Evolutionary conservation across 2,329 filamentous ascomycete species (phyloP).

Genomic region (Daldinia sp.): DNA sequence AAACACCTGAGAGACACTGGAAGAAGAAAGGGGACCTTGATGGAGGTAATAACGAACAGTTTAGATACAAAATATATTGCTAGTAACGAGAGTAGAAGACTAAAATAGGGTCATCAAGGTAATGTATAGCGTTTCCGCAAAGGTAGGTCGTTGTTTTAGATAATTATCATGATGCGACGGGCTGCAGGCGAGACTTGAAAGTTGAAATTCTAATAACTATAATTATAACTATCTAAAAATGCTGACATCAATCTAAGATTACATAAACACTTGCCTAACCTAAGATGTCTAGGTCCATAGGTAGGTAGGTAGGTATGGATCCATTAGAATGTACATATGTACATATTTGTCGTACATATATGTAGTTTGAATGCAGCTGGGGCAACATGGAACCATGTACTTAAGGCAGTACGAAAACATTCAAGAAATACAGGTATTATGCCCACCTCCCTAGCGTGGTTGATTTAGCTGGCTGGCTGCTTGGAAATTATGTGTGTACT

Average conservation of each 20-base stretch:
- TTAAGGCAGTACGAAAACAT: neutral
- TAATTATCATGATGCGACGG: slow-evolving; percentile 18
- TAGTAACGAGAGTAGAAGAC: slow-evolving; percentile 17
- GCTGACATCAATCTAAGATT: slow-evolving; percentile 3
- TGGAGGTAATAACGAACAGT: neutral
- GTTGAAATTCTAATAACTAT: neutral
- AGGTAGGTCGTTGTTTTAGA: slow-evolving; percentile 1
- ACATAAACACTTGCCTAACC: slow-evolving; percentile 17
- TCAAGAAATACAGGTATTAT: neutral
- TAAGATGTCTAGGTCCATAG: neutral
- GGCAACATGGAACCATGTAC: too few species aligned
- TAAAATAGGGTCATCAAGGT: neutral
- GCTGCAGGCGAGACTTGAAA: neutral
- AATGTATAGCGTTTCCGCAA: slow-evolving; percentile 4
- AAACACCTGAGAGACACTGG: too few species aligned
- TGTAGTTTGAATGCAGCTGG: neutral
- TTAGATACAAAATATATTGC: slow-evolving; percentile 1
- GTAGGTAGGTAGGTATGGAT: neutral
- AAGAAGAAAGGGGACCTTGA: too few species aligned
- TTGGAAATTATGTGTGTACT: too few species aligned
- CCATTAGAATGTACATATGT: neutral
- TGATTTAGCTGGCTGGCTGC: too few species aligned
- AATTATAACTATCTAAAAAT: too few species aligned
- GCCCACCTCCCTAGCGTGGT: too few species aligned
- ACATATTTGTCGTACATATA: neutral